These are phyloP conservation scores for Calonectria naviculata DNA, from an alignment of 2,329 filamentous ascomycete genomes.

Conservation along the genomic window DNA sequence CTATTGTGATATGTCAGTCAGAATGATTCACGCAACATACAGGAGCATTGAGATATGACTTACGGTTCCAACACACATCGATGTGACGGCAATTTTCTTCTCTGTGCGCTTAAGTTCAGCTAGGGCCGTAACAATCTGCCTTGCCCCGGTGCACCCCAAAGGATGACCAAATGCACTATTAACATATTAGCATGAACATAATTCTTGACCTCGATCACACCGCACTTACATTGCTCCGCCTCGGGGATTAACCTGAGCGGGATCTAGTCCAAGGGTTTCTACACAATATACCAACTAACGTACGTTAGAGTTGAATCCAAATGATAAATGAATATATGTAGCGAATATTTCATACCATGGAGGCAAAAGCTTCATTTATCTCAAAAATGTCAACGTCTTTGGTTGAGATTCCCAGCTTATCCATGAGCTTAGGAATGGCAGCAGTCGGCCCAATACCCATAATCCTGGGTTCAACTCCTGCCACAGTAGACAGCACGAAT, in stretches of 20 bases:
- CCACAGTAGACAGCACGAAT: slow-evolving; percentile 77
- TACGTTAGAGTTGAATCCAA: not conserved
- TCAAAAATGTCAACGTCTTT: slow-evolving; percentile 70
- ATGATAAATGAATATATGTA: not conserved
- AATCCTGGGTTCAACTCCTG: slow-evolving; percentile 76
- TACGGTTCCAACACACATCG: slow-evolving; percentile 13
- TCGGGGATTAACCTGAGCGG: not conserved
- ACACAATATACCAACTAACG: slow-evolving; percentile 1
- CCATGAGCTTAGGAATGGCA: slow-evolving; percentile 47
- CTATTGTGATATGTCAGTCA: not conserved
- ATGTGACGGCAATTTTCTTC: not conserved
- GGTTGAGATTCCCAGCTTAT: slow-evolving; percentile 65
- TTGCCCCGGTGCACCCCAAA: slow-evolving; percentile 29
- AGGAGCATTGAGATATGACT: not conserved
- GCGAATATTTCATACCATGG: slow-evolving; percentile 36
- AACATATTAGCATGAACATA: not conserved
- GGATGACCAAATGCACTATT: slow-evolving; percentile 28
- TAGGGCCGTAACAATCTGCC: slow-evolving; percentile 6
- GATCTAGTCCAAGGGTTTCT: not conserved
- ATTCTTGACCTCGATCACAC: not conserved
- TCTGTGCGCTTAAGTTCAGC: not conserved
- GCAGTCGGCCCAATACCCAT: slow-evolving; percentile 76
- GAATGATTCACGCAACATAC: not conserved
- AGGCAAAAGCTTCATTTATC: slow-evolving; percentile 82
- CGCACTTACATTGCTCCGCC: slow-evolving; percentile 9